Base-by-base conservation (phyloP, 148 eudicot species). In the Vaccinium macrocarpon region DNA sequence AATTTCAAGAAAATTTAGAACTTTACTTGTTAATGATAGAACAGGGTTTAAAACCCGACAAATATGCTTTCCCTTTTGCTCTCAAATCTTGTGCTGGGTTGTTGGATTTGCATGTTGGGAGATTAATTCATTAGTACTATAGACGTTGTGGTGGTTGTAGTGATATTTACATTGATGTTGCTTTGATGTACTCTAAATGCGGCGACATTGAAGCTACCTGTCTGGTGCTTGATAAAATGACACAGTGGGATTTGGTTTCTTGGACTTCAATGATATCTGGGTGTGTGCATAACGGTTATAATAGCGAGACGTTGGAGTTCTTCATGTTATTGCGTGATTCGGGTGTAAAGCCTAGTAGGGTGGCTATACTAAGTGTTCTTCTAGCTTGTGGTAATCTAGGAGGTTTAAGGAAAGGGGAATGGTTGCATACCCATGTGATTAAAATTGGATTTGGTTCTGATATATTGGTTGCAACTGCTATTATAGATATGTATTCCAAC, bases 241-340 rank as follows among this genome's bases (percentile, higher is more conserved):
- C 29, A 0, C 11, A 7, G 6, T 71, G 84, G 52, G 84, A 82
- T 71, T 82, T 82, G 84, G 84, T 82, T 66, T 82, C 52, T 82
- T 82, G 84, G 84, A 82, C 84, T 50, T 71, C 84, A 5, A 82
- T 82, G 84, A 51, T 82, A 14, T 71, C 84, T 29, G 84, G 66
- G 61, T 82, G 71, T 12, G 84, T 66, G 1, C 84, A 82, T 62
- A 82, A 82, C 19, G 64, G 78, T 16, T 71, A 16, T 71, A 82
- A 32, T 19, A 29, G 48, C 5, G 84, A 82, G 27, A 51, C 84
- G 9, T 82, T 82, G 64, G 78, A 82, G 25, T 82, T 82, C 84
- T 82, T 81, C 15, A 81, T 66, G 13, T 66, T 1, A 82, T n/a
- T 82, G 84, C 78, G 46, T 71, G 62, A 32, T 82, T 82, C 66